Conservation (phyloP, 2,329 filamentous ascomycete genomes). For the Venturia aucupariae region DNA sequence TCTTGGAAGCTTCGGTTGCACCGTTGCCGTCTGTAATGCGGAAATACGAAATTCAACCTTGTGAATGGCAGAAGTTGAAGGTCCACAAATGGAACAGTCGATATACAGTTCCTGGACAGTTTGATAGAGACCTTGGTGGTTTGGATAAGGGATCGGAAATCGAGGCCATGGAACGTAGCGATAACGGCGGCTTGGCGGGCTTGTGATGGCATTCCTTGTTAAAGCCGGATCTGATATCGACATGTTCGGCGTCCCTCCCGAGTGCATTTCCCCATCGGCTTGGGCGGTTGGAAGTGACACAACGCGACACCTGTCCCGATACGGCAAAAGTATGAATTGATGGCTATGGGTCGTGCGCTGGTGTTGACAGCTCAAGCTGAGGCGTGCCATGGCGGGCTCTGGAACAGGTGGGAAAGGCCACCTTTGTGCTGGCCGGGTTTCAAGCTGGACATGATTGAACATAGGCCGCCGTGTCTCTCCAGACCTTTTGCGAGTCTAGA, state of each 20-base stretch:
- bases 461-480: not conserved
- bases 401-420: not conserved
- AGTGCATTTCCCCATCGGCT: not conserved
- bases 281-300: not conserved
- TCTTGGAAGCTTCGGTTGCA: not conserved
- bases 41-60: too few species aligned
- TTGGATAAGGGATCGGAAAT: not conserved
- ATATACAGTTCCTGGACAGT: not conserved
- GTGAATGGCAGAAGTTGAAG: not conserved
- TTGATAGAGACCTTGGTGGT: not conserved
- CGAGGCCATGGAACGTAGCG: not conserved
- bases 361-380: conserved; percentile 1
- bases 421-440: not conserved
- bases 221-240: not conserved
- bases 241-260: not conserved
- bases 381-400: not conserved
- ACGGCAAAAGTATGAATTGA: not conserved
- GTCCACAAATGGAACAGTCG: not conserved
- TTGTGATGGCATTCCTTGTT: not conserved
- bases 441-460: not conserved
- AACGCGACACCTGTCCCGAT: not conserved
- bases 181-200: not conserved
- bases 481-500: not conserved
- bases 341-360: not conserved
- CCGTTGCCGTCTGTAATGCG: not conserved